Base-by-base conservation (phyloP, 495 filamentous ascomycete genomes). In the Lasiosphaeris hirsuta region DNA sequence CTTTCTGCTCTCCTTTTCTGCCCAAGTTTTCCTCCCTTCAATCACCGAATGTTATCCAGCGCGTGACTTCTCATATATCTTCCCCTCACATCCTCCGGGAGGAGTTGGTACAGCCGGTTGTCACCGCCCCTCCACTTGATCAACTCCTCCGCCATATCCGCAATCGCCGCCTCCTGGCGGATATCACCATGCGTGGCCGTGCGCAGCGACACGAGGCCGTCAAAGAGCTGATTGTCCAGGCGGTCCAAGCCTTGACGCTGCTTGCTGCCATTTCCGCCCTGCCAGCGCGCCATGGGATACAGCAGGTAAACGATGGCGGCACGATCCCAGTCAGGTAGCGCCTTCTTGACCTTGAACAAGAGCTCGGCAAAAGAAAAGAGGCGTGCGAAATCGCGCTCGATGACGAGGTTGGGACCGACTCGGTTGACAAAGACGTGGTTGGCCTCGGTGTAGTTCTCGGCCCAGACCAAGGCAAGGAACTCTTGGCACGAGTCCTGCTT, bases 241-340 rank as follows among this genome's bases (percentile, higher is more conserved):
- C 67, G 72, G 57, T 75, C 69, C 9, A 72, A 66, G 44, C 69
- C 55, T 42, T 59, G 23, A 30, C 23, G 23, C 23, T 30, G 23
- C 52, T 61, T 73, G 60, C 43, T 54, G 57, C 34, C 1, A 7
- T 70, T 60, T 44, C 66, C 64, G 40, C 67, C 54, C 51, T 76
- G 70, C 39, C 75, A 67, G 48, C 80, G 56, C 18, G 94, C 73
- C 35, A 84, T 78, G 17, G 95, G 76, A 71, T 87, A 97, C 54
- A 93, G 87, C 46, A 86, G 81, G 62, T 96, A 97, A 14, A 97
- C 82, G 50, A 85, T 81, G 10, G 90, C 93, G 11, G 90, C 92
- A 17, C 79, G 70, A 23, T 85, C 79, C 94, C 94, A 97, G 41
- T 76, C 74, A 7, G 68, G 63, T 68, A 51, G 62, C 58, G 37